These are phyloP conservation scores for Wickerhamomyces sydowiorum DNA, from an alignment of 805 yeast species.

Conservation along the genomic window DNA sequence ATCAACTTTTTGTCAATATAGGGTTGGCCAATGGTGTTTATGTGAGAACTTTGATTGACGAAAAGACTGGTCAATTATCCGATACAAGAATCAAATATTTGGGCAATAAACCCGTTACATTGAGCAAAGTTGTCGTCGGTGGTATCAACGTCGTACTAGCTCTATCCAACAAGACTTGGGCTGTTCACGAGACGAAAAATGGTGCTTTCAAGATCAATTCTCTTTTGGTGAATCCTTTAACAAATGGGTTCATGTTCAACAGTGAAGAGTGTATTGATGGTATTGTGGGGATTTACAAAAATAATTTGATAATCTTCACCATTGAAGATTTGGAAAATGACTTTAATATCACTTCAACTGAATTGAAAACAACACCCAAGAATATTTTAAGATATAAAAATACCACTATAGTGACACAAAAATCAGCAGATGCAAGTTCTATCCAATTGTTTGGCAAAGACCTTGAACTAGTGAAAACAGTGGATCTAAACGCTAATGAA, in stretches of 20 bases:
- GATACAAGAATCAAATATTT: conserved; percentile 66
- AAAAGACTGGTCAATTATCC: conserved; percentile 51
- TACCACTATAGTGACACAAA: conserved; percentile 15
- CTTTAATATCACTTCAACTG: conserved; percentile 31
- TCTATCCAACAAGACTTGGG: conserved; percentile 29
- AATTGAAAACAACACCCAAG: conserved; percentile 47
- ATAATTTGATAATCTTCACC: conserved; percentile 49
- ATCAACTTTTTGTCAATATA: conserved; percentile 48
- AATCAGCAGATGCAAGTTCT: not conserved
- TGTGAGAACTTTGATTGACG: conserved; percentile 54
- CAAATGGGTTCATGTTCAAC: conserved; percentile 45
- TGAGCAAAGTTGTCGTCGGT: conserved; percentile 23
- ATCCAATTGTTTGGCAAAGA: conserved; percentile 12
- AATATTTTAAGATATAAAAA: conserved; percentile 25
- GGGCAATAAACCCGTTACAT: conserved; percentile 59
- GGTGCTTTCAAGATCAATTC: conserved; percentile 22
- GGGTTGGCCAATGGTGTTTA: conserved; percentile 86
- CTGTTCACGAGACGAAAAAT: conserved; percentile 19
- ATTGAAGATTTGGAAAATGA: conserved; percentile 35
- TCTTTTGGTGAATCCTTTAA: conserved; percentile 25
- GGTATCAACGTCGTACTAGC: conserved; percentile 23
- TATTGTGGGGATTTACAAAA: conserved; percentile 53
- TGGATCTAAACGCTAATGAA: conserved; percentile 7
- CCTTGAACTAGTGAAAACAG: conserved; percentile 7
- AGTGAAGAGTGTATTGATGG: conserved; percentile 63